These are phyloP conservation scores for Coprinopsis strossmayeri DNA, from an alignment of 768 basidiomycete species.

Conservation along the genomic window DNA sequence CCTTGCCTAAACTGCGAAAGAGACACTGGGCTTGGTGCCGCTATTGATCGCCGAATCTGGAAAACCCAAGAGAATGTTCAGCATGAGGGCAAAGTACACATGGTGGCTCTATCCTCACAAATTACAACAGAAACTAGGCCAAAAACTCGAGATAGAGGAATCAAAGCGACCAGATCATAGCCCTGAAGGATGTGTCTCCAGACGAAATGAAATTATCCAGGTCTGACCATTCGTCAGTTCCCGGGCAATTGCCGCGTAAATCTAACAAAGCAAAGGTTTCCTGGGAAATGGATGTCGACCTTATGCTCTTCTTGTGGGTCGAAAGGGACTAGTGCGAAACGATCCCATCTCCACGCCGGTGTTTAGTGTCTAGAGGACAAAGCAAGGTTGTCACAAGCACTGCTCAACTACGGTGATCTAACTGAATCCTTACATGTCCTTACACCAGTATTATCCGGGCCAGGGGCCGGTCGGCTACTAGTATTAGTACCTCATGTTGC, in stretches of 20 bases:
- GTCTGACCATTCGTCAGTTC: constrained; percentile 1
- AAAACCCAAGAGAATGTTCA: not conserved
- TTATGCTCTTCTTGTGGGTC: not conserved
- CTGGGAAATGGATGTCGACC: not conserved
- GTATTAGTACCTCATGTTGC: too few relatives aligned
- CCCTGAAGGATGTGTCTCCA: too few relatives aligned
- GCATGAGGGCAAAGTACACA: too few relatives aligned
- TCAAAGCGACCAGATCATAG: not conserved
- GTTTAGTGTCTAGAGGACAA: not conserved
- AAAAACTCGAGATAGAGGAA: not conserved
- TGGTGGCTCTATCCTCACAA: too few relatives aligned
- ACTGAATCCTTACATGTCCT: too few relatives aligned
- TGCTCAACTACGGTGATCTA: not conserved
- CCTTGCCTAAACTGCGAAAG: not conserved
- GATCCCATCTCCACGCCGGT: not conserved
- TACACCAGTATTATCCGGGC: too few relatives aligned
- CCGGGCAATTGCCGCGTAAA: constrained; percentile 6
- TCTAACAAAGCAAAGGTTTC: constrained; percentile 7
- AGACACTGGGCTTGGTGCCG: not conserved
- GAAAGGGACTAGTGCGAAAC: not conserved
- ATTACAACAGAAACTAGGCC: too few relatives aligned
- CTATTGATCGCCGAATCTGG: not conserved
- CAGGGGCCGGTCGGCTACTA: too few relatives aligned
- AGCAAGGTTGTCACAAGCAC: not conserved
- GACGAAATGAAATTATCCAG: too few relatives aligned